Percentiles rank a stretch among this genome's conserved stretches.
Evolutionary conservation across 495 filamentous ascomycete genomes (phyloP).

Genomic region (Penicillium mononematosum): DNA sequence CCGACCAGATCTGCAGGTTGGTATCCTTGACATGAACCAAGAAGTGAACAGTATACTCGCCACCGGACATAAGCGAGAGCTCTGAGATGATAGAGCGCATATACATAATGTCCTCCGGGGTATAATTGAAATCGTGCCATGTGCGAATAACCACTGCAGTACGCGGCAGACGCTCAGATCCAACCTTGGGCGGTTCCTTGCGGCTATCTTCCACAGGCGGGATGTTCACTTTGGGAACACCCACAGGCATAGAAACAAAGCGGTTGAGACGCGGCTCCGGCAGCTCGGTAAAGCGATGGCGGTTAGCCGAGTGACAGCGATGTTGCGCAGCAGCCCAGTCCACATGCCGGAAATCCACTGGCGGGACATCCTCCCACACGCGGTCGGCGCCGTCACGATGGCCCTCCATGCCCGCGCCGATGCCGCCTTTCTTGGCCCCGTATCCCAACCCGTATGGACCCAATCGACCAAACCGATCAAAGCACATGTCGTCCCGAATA

Average conservation of each 20-base stretch:
- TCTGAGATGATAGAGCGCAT: constrained; percentile 61
- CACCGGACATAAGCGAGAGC: constrained; percentile 60
- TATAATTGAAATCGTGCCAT: constrained; percentile 60
- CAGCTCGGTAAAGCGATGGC: constrained; percentile 62
- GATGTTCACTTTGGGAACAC: constrained; percentile 26
- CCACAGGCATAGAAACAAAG: constrained; percentile 47
- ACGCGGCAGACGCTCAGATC: constrained; percentile 45
- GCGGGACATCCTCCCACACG: constrained; percentile 65
- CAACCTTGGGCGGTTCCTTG: constrained; percentile 18
- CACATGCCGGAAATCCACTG: constrained; percentile 71
- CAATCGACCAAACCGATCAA: constrained; percentile 84
- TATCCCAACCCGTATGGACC: constrained; percentile 93
- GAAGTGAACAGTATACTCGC: constrained; percentile 63
- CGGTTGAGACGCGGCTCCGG: constrained; percentile 41
- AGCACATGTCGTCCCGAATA: constrained; percentile 84
- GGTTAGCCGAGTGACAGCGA: constrained; percentile 67
- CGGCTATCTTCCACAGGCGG: constrained; percentile 10
- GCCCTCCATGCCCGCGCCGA: constrained; percentile 76
- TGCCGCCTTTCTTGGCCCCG: constrained; percentile 68
- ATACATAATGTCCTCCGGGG: constrained; percentile 51
- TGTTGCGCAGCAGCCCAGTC: constrained; percentile 75
- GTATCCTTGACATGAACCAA: constrained; percentile 66
- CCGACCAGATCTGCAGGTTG: constrained; percentile 64
- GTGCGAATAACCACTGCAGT: constrained; percentile 63
- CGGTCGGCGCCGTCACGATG: constrained; percentile 71